These are phyloP conservation scores for Hymenoscyphus albidus DNA, from an alignment of 2,329 filamentous ascomycete species.

Conservation along the genomic window DNA sequence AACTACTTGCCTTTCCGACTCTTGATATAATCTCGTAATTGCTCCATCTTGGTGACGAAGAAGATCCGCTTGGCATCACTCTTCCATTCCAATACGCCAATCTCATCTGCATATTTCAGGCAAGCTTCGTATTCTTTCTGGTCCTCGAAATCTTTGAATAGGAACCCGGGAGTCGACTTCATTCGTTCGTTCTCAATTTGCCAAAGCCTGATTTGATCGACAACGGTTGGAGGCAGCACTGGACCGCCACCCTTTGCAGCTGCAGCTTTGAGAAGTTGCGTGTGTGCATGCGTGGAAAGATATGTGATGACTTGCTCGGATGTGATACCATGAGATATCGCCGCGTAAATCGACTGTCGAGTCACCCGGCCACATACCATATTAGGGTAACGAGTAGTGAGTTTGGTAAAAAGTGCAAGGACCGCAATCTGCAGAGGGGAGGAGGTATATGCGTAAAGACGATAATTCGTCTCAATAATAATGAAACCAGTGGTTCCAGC, in stretches of 20 bases:
- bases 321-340: constrained; percentile 87
- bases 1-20: constrained; percentile 50
- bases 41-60: constrained; percentile 88
- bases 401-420: constrained; percentile 80
- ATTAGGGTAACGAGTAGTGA: constrained; percentile 89
- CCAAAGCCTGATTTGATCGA: constrained; percentile 96
- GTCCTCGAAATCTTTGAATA: constrained; percentile 84
- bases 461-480: constrained; percentile 97
- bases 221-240: constrained; percentile 87
- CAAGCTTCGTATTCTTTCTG: constrained; percentile 67
- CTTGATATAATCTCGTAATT: constrained; percentile 77
- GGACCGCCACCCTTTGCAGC: constrained; percentile 43
- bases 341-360: constrained; percentile 79
- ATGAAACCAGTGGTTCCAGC: constrained; percentile 69
- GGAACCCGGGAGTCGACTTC: constrained; percentile 74
- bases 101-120: constrained; percentile 77
- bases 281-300: constrained; percentile 86
- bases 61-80: constrained; percentile 78
- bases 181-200: constrained; percentile 96
- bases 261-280: constrained; percentile 70
- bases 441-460: constrained; percentile 92
- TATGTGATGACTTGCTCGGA: constrained; percentile 94
- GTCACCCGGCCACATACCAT: constrained; percentile 90
- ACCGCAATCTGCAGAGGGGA: constrained; percentile 94
- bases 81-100: constrained; percentile 86